These are phyloP conservation scores for Dittrichia graveolens DNA, from an alignment of 129 eudicot genomes.

Conservation along the genomic window DNA sequence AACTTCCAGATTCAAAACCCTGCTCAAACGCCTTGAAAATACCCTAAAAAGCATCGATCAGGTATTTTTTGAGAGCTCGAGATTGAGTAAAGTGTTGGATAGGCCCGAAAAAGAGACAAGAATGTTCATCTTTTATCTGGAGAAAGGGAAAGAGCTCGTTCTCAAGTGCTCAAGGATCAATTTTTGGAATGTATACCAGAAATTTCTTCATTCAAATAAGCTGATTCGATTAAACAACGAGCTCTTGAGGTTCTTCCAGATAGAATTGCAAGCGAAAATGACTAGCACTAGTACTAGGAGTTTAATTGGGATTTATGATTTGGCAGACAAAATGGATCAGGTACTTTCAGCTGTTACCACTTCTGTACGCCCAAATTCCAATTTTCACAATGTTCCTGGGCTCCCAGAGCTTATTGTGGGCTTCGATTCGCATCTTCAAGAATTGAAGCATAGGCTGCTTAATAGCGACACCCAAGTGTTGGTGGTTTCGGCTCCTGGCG, in stretches of 20 bases:
- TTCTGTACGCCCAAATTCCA: neutral
- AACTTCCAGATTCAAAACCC: slow-evolving; percentile 17
- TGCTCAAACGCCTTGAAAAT: slow-evolving; percentile 22
- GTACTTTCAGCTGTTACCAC: neutral
- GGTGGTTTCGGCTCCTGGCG: slow-evolving; percentile 26
- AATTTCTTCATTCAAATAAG: slow-evolving; percentile 9
- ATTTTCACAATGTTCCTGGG: slow-evolving; percentile 11
- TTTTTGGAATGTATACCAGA: slow-evolving; percentile 1
- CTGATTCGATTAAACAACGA: slow-evolving; percentile 16
- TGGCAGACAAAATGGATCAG: slow-evolving; percentile 6
- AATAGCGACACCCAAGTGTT: slow-evolving; percentile 5
- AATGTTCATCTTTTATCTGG: slow-evolving; percentile 8
- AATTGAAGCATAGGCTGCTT: slow-evolving; percentile 27
- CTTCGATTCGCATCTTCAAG: slow-evolving; percentile 2
- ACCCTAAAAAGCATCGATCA: slow-evolving; percentile 21
- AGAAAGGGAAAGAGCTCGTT: slow-evolving; percentile 25
- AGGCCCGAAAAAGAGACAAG: slow-evolving; percentile 10
- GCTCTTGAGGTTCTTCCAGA: slow-evolving; percentile 29
- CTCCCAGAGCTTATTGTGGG: slow-evolving; percentile 11
- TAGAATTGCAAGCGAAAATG: neutral
- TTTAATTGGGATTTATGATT: slow-evolving; percentile 14
- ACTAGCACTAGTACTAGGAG: neutral
- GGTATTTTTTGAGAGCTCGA: slow-evolving; percentile 6
- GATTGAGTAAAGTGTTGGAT: neutral
- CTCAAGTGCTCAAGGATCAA: slow-evolving; percentile 25